Conservation (phyloP, 352 stramenopile genomes). For the Elongisporangium senticosum region DNA sequence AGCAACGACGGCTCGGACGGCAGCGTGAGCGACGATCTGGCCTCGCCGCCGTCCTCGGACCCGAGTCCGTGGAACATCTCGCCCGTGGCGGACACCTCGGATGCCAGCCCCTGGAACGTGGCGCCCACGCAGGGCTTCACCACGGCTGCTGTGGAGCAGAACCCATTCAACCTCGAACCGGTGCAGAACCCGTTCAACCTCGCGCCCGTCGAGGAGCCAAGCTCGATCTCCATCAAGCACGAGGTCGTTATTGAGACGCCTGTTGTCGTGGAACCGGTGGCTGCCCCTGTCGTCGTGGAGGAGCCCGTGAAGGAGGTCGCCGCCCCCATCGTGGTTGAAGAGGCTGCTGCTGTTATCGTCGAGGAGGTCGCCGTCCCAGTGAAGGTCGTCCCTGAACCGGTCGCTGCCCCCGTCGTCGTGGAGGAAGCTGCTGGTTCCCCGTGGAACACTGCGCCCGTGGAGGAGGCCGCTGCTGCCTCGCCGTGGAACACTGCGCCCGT, state of each 20-base stretch:
- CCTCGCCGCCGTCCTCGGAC: slow-evolving; percentile 7
- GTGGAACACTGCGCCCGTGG: background rate
- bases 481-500: background rate
- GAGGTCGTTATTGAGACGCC: slow-evolving; percentile 16
- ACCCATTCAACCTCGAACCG: slow-evolving; percentile 21
- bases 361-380: slow-evolving; percentile 3
- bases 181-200: slow-evolving; percentile 1
- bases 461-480: background rate
- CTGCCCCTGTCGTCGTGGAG: slow-evolving; percentile 16
- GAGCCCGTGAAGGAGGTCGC: slow-evolving; percentile 9
- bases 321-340: background rate
- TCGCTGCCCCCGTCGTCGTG: background rate
- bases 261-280: background rate
- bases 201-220: slow-evolving; percentile 15
- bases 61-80: slow-evolving; percentile 51
- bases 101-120: slow-evolving; percentile 29
- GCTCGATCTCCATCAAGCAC: slow-evolving; percentile 15
- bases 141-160: slow-evolving; percentile 1
- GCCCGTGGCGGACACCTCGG: slow-evolving; percentile 18
- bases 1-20: slow-evolving; percentile 13
- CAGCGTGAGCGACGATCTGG: slow-evolving; percentile 10
- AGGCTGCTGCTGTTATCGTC: background rate
- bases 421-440: slow-evolving; percentile 1
- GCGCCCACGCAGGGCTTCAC: slow-evolving; percentile 30
- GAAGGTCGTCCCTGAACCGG: slow-evolving; percentile 6